Conservation (phyloP, 1,139 yeast genomes). For the Saccharomyces hybrid region DNA sequence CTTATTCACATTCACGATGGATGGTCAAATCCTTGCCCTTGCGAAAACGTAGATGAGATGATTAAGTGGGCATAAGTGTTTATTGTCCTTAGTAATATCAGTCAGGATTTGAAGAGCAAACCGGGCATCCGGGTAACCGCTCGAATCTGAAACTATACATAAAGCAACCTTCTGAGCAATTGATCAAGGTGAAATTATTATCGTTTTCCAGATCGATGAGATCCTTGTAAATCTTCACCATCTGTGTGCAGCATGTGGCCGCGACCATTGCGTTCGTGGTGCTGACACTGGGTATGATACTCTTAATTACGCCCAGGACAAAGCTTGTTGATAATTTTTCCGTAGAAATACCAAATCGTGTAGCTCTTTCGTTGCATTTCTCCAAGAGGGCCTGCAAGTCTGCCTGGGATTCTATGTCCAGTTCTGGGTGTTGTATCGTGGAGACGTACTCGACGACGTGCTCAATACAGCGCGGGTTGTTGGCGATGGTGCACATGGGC, state of each 20-base stretch:
- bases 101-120: slow-evolving; percentile 37
- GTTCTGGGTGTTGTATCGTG: slow-evolving; percentile 66
- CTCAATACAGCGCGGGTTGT: slow-evolving; percentile 87
- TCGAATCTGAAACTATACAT: slow-evolving; percentile 64
- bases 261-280: slow-evolving; percentile 92
- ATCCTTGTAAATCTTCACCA: slow-evolving; percentile 49
- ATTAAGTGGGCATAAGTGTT: no score
- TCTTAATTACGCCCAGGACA: slow-evolving; percentile 83
- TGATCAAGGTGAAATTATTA: slow-evolving; percentile 73
- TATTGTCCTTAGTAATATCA: background rate
- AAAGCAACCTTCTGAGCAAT: slow-evolving; percentile 72
- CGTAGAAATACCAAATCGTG: slow-evolving; percentile 47
- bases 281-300: slow-evolving; percentile 90
- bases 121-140: slow-evolving; percentile 57
- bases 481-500: slow-evolving; percentile 92
- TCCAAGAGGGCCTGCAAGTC: slow-evolving; percentile 62
- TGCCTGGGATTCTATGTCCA: slow-evolving; percentile 64
- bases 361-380: slow-evolving; percentile 53
- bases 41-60: slow-evolving; percentile 33
- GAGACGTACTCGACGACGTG: slow-evolving; percentile 94
- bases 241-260: slow-evolving; percentile 85
- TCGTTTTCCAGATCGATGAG: slow-evolving; percentile 42
- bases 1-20: no score
- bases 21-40: no score
- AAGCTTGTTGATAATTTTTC: slow-evolving; percentile 61